Evolutionary conservation across 2,329 filamentous ascomycete species (phyloP), one percentile per base, ranked within the genome.

Genomic region (Hymenoscyphus occultus): DNA sequence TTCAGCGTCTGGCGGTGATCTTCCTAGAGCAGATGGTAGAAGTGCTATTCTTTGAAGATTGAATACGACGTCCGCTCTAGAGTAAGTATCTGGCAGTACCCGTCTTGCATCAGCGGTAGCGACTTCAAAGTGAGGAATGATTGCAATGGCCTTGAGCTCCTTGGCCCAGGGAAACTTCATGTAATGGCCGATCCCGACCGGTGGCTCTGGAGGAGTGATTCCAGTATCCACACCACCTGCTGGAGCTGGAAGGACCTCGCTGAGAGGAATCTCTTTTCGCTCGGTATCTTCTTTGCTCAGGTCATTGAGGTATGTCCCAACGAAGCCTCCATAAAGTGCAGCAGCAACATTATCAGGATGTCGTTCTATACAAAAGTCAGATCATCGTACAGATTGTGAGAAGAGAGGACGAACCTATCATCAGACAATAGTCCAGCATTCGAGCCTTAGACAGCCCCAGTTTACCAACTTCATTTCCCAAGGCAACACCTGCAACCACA

Each of bases 321-420:
- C 93, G 71, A 99, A 98, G 39, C 95, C 95, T 71, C 95, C 95
- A 74, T 96, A 98, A 42, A 98, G 86, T 7, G 95, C 93, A 14
- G 95, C 95, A 65, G 93, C 95, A 61, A 99, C 92, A 75, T 97
- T 97, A 79, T 97, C 93, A 12, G 93, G 93, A 77, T 97, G 93
- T 69, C 92, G 87, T 79, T 97, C 86, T 88, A 67, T 39, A 14
- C 19, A 32, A 65, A 32, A 45, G 61, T 58, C 16, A 60, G 32
- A 48, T 28, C 5, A 59, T 7, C 9, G n/a, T 12, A 6, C 48
- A 57, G 2, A 3, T 16, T 16, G 12, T n/a, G 5, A 0, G 1
- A 61, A 19, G 45, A 39, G 14, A 35, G 40, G 51, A 76, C 80
- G 70, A 77, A 90, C 89, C 91, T 78, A 97, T 96, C 95, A 99